Conservation (phyloP, 768 basidiomycete species). For the Coprinopsis sp. region DNA sequence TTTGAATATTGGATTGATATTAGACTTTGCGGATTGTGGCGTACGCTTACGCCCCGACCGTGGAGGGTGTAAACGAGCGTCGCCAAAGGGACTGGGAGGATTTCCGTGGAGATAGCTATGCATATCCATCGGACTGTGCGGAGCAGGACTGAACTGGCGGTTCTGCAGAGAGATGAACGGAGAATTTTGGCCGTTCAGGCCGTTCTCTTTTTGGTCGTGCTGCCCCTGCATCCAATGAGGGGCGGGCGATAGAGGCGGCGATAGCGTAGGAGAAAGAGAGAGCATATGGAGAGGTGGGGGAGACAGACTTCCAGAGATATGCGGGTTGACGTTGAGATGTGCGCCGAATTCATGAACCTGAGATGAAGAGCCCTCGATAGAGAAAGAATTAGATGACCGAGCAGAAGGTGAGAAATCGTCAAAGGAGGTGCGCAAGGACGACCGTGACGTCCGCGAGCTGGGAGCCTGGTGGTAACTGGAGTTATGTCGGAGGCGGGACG, state of each 20-base stretch:
- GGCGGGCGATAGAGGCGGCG: constrained; percentile 42
- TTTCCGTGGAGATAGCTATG: constrained; percentile 45
- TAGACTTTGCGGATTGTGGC: constrained; percentile 63
- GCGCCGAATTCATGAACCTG: constrained; percentile 74
- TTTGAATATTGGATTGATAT: constrained; percentile 86
- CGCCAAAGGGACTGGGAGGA: constrained; percentile 48
- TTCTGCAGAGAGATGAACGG: constrained; percentile 26
- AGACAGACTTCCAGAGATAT: constrained; percentile 60
- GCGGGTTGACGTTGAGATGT: constrained; percentile 62
- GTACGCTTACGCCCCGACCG: constrained; percentile 56
- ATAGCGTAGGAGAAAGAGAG: constrained; percentile 63
- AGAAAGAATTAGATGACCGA: constrained; percentile 77
- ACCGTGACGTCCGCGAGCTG: constrained; percentile 72
- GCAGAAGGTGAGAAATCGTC: constrained; percentile 70
- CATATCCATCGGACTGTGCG: constrained; percentile 48
- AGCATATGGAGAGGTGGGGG: constrained; percentile 74
- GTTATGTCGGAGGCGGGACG: constrained; percentile 57
- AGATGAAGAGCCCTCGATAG: constrained; percentile 56
- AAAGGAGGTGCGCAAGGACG: constrained; percentile 69
- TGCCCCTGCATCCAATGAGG: constrained; percentile 53
- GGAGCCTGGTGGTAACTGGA: constrained; percentile 55
- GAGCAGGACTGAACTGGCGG: constrained; percentile 32
- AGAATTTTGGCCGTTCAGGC: constrained; percentile 33
- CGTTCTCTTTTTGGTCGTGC: constrained; percentile 33
- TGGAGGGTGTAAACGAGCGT: constrained; percentile 39